phyloP scores from a whole-genome alignment of 2,329 filamentous ascomycete genomes.

The Xylariaceae sp. region DNA sequence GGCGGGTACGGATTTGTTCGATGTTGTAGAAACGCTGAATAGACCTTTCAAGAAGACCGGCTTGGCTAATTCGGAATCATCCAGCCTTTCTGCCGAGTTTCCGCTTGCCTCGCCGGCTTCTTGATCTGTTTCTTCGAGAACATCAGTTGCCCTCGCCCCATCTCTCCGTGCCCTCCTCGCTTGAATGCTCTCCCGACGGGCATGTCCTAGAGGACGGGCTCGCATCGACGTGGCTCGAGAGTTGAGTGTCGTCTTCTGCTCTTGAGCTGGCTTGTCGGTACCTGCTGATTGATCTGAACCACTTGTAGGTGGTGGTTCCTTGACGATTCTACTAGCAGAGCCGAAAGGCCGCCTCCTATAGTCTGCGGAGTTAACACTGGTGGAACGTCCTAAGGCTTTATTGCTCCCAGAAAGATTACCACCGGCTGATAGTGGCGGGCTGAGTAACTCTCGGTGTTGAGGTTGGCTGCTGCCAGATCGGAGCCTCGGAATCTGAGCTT shows the following conservation, averaged over 20 bases:
- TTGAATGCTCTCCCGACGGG: conserved; percentile 90
- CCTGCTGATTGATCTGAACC: conserved; percentile 77
- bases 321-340: conserved; percentile 53
- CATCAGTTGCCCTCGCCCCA: conserved; percentile 74
- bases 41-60: conserved; percentile 95
- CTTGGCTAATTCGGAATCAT: conserved; percentile 81
- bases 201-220: conserved; percentile 88
- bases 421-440: conserved; percentile 71
- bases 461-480: conserved; percentile 69
- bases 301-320: conserved; percentile 76
- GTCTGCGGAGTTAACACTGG: conserved; percentile 90
- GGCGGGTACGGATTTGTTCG: conserved; percentile 83
- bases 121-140: conserved; percentile 89
- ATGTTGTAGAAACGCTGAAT: conserved; percentile 97
- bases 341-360: conserved; percentile 68
- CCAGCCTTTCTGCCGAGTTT: conserved; percentile 65
- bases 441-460: conserved; percentile 79
- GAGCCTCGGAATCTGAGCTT: conserved; percentile 53
- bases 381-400: conserved; percentile 80
- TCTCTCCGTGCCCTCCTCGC: conserved; percentile 78
- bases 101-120: conserved; percentile 72
- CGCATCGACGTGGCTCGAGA: conserved; percentile 70
- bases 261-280: conserved; percentile 59
- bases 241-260: conserved; percentile 58
- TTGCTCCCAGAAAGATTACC: conserved; percentile 62